phyloP scores from a whole-genome alignment of 768 basidiomycete species.

The Russula brevipes region DNA sequence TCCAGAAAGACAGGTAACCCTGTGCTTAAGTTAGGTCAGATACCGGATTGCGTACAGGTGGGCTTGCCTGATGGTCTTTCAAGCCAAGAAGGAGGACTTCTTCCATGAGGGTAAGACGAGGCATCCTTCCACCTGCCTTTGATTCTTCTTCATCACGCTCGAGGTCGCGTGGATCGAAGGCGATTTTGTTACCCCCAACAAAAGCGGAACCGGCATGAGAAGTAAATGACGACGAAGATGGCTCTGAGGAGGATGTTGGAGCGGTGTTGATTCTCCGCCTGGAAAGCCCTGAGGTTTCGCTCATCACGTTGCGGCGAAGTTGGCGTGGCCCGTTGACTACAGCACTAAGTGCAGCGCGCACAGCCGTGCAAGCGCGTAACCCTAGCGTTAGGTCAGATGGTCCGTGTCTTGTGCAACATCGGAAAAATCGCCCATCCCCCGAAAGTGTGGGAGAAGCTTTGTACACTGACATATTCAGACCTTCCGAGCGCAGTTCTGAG shows the following conservation, averaged over 20 bases:
- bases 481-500: too few species aligned
- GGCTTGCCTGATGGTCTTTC: slow-evolving; percentile 88
- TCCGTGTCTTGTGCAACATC: too few species aligned
- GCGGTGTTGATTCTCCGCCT: slow-evolving; percentile 49
- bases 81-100: slow-evolving; percentile 90
- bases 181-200: slow-evolving; percentile 81
- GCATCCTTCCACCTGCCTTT: slow-evolving; percentile 67
- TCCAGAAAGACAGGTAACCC: slow-evolving; percentile 99
- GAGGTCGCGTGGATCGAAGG: slow-evolving; percentile 89
- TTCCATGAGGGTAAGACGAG: slow-evolving; percentile 91
- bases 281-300: slow-evolving; percentile 40
- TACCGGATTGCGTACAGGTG: background rate
- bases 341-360: too few species aligned
- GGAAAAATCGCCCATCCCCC: too few species aligned
- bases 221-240: slow-evolving; percentile 31
- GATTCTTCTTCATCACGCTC: slow-evolving; percentile 62
- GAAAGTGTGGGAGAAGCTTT: too few species aligned
- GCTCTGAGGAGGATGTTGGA: slow-evolving; percentile 36
- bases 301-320: slow-evolving; percentile 9
- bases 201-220: slow-evolving; percentile 76
- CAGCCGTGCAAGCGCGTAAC: too few species aligned
- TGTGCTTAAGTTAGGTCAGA: slow-evolving; percentile 28
- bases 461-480: too few species aligned
- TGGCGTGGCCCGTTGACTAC: background rate
- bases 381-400: too few species aligned